phyloP scores from a whole-genome alignment of 495 filamentous ascomycete genomes.

The Aspergillus incahuasiensis region DNA sequence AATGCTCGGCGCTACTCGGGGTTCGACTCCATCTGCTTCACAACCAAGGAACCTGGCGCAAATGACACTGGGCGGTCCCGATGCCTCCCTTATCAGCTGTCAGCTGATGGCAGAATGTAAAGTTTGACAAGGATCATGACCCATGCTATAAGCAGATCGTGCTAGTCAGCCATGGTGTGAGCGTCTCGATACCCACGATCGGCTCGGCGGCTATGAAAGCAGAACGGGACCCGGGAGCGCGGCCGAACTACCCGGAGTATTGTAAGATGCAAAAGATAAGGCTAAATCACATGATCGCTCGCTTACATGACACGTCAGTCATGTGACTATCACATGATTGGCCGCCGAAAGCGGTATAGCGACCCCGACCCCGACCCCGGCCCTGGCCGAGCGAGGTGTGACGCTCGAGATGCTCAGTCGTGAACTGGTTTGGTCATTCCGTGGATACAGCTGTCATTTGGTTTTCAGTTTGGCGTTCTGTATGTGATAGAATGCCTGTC shows the following conservation, averaged over 20 bases:
- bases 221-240: no score
- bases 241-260: neutral
- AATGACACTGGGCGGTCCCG: neutral
- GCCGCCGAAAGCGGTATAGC: slow-evolving; percentile 7
- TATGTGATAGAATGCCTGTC: neutral
- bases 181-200: no score
- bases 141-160: no score
- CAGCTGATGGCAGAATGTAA: neutral
- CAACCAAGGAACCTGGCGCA: neutral
- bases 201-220: no score
- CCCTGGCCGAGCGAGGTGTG: neutral
- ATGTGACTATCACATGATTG: slow-evolving; percentile 13
- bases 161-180: no score
- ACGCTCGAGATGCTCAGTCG: neutral
- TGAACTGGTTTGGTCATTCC: neutral
- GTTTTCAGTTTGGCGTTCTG: neutral
- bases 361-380: neutral
- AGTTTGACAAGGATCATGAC: no score
- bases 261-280: slow-evolving; percentile 7
- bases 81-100: neutral
- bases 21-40: neutral
- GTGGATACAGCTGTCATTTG: neutral
- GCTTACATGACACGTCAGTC: neutral
- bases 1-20: neutral
- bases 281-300: slow-evolving; percentile 20